Evolutionary conservation across 2,329 filamentous ascomycete genomes (phyloP).

Genomic region (Clonostachys sp.): DNA sequence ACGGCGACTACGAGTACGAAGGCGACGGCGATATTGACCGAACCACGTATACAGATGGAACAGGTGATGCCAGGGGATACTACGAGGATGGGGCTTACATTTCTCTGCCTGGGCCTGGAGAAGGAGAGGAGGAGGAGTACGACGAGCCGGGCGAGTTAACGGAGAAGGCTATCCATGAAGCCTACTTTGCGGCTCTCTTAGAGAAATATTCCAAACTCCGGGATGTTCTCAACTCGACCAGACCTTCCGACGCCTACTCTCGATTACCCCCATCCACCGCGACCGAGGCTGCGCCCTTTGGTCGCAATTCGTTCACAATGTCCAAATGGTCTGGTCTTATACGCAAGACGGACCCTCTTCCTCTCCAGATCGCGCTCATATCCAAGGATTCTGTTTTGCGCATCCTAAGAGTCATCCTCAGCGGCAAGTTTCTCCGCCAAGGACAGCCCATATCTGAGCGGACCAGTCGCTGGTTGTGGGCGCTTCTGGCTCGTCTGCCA

Average conservation of each 20-base stretch:
- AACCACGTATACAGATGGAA: constrained; percentile 40
- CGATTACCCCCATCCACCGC: constrained; percentile 50
- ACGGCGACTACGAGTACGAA: constrained; percentile 13
- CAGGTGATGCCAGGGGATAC: constrained; percentile 55
- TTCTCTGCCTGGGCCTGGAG: constrained; percentile 42
- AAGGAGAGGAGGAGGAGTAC: constrained; percentile 14
- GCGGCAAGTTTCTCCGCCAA: constrained; percentile 57
- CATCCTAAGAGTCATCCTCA: constrained; percentile 62
- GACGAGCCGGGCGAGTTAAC: constrained; percentile 14
- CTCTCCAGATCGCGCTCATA: constrained; percentile 59
- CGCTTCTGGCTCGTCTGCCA: constrained; percentile 69
- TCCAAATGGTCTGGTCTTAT: constrained; percentile 48
- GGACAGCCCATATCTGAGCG: constrained; percentile 56
- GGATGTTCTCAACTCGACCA: constrained; percentile 48
- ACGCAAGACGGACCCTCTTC: constrained; percentile 48
- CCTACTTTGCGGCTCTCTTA: constrained; percentile 65
- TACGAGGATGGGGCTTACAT: constrained; percentile 79
- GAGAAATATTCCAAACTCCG: constrained; percentile 64
- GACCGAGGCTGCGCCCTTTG: constrained; percentile 49
- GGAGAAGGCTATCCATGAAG: constrained; percentile 48
- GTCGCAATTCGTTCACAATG: constrained; percentile 41
- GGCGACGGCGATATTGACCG: constrained; percentile 25
- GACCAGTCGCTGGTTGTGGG: constrained; percentile 83
- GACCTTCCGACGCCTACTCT: constrained; percentile 46
- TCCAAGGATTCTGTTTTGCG: constrained; percentile 61